These are phyloP conservation scores for Aureobasidium sp. DNA, from an alignment of 2,329 filamentous ascomycete species.

Conservation along the genomic window DNA sequence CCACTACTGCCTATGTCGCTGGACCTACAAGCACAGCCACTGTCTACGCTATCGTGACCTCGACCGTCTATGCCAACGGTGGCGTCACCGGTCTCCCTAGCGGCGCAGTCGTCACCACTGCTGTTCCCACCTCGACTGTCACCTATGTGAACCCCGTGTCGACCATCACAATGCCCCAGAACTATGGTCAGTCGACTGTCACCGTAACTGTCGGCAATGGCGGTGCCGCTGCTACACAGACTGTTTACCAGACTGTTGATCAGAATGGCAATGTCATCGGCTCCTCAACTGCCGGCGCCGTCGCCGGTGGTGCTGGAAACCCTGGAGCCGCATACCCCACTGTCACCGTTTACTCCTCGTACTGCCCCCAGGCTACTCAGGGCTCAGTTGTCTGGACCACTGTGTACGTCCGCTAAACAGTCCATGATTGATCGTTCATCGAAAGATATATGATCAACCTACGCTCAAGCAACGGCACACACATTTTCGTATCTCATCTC, in stretches of 20 bases:
- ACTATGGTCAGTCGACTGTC: background rate
- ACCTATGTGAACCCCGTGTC: background rate
- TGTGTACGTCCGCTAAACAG: background rate
- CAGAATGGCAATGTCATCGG: background rate
- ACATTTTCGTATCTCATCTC: background rate
- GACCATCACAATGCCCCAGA: background rate
- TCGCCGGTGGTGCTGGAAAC: background rate
- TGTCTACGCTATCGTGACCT: background rate
- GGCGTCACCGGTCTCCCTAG: background rate
- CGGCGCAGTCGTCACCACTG: background rate
- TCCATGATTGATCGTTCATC: background rate
- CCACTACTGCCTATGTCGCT: slow-evolving; percentile 2
- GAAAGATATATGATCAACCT: background rate
- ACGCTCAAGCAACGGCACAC: background rate
- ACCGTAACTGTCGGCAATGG: background rate
- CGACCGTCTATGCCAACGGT: background rate
- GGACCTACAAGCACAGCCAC: background rate
- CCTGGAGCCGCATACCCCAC: background rate
- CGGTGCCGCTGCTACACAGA: background rate
- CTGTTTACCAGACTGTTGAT: background rate
- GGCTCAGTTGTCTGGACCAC: background rate
- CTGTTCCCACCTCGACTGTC: background rate
- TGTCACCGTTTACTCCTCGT: slow-evolving; percentile 21
- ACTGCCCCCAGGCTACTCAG: slow-evolving; percentile 25
- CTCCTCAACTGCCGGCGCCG: background rate